phyloP scores from a whole-genome alignment of 352 stramenopile genomes.

The Hyphochytrium catenoides region DNA sequence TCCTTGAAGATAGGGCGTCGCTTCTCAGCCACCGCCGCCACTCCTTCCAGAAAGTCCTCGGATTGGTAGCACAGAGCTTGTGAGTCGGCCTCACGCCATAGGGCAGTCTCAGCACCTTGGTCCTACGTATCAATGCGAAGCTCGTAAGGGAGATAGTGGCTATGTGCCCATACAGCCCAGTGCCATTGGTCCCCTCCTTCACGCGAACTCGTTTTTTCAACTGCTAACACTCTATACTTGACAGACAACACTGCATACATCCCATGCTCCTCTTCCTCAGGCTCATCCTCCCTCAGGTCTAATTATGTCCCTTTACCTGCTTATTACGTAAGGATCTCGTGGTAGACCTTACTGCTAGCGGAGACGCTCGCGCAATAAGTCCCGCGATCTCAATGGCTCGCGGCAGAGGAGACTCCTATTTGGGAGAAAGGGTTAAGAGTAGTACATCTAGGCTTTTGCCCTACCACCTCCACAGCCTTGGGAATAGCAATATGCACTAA shows the following conservation, averaged over 20 bases:
- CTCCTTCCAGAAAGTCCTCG: conserved; percentile 40
- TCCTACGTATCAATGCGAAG: conserved; percentile 17
- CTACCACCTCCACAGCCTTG: too few species aligned
- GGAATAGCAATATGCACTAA: too few species aligned
- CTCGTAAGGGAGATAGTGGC: too few species aligned
- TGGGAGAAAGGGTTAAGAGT: too few species aligned
- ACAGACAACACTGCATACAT: too few species aligned
- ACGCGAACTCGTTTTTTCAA: too few species aligned
- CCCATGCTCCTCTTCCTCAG: too few species aligned
- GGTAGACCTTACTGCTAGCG: conserved; percentile 32
- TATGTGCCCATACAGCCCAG: too few species aligned
- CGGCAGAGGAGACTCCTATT: conserved; percentile 16
- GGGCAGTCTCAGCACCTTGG: conserved; percentile 23
- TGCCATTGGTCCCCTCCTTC: too few species aligned
- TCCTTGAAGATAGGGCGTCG: conserved; percentile 24
- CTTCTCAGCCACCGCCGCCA: conserved; percentile 39
- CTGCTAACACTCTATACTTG: too few species aligned
- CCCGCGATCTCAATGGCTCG: conserved; percentile 25
- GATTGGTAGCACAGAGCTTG: conserved; percentile 53
- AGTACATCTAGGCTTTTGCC: too few species aligned
- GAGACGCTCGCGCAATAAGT: conserved; percentile 26
- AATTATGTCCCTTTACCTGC: conserved; percentile 5
- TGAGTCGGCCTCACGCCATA: conserved; percentile 40
- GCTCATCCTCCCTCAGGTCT: too few species aligned
- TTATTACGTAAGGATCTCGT: conserved; percentile 31